phyloP scores from a whole-genome alignment of 1,139 yeast species.

The Protomyces arabidopsidicola region DNA sequence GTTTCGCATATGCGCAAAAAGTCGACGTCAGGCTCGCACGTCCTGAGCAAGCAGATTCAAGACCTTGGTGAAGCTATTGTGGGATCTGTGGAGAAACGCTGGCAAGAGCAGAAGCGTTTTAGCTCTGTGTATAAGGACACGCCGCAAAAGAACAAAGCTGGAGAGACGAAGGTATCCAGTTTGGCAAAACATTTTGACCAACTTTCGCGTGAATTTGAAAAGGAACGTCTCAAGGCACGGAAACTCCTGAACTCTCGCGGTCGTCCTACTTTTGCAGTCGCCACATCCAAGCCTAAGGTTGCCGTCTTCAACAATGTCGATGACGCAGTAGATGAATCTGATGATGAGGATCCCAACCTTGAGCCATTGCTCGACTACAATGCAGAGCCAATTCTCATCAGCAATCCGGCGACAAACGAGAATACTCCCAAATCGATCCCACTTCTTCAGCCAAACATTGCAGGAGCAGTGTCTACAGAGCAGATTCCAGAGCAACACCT shows the following conservation, averaged over 20 bases:
- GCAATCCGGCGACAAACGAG: conserved; percentile 16
- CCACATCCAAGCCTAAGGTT: conserved; percentile 78
- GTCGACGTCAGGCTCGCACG: conserved; percentile 9
- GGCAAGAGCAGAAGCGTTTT: conserved; percentile 25
- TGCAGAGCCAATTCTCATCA: conserved; percentile 13
- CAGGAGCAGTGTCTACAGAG: neutral
- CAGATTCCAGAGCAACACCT: conserved; percentile 13
- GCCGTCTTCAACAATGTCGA: conserved; percentile 85
- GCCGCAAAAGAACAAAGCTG: conserved; percentile 33
- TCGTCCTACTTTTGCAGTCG: conserved; percentile 69
- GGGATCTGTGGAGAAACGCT: conserved; percentile 21
- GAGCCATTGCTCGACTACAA: conserved; percentile 18
- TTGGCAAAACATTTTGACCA: conserved; percentile 64
- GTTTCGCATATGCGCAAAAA: conserved; percentile 9
- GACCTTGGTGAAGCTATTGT: conserved; percentile 21
- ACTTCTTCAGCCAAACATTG: neutral
- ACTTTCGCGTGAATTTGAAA: conserved; percentile 76
- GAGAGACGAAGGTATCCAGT: conserved; percentile 40
- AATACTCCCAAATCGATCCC: conserved; percentile 2
- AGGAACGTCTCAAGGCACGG: conserved; percentile 78
- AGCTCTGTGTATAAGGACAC: conserved; percentile 36
- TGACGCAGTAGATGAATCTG: conserved; percentile 64
- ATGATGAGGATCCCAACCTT: conserved; percentile 36
- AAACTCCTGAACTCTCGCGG: conserved; percentile 57
- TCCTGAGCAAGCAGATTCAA: conserved; percentile 23